Evolutionary conservation across 2,329 filamentous ascomycete genomes (phyloP).

Genomic region (Coniochaeta sp.): DNA sequence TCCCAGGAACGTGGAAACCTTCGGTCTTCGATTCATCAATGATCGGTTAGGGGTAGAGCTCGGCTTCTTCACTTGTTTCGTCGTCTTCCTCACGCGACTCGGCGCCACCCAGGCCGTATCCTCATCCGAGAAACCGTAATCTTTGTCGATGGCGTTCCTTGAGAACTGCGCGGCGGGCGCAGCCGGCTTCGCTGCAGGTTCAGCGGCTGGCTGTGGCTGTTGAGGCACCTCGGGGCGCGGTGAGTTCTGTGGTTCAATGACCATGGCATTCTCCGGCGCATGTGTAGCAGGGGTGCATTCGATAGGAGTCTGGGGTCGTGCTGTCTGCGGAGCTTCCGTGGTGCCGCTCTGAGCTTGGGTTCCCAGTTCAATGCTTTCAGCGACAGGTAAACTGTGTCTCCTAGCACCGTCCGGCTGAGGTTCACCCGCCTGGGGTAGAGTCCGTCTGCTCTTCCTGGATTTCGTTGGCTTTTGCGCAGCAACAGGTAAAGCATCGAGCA

Average conservation of each 20-base stretch:
- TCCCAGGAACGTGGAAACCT: neutral
- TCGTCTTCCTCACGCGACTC: neutral
- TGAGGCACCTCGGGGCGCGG: neutral
- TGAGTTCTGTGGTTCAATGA: neutral
- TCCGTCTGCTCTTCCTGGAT: neutral
- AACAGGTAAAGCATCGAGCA: neutral
- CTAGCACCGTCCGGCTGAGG: neutral
- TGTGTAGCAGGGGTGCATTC: too few species aligned
- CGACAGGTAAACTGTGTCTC: neutral
- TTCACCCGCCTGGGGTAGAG: neutral
- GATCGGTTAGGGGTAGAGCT: neutral
- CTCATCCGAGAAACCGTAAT: constrained; percentile 9
- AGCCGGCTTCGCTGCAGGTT: constrained; percentile 1
- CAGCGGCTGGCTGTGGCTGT: neutral
- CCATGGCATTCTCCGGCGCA: neutral
- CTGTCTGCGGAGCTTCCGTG: too few species aligned
- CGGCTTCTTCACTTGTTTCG: neutral
- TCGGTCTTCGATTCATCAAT: neutral
- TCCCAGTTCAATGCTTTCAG: neutral
- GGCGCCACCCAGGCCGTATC: neutral
- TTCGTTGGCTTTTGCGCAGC: neutral
- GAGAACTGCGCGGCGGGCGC: neutral
- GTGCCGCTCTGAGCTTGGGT: neutral
- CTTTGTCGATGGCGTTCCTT: constrained; percentile 15
- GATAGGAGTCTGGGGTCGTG: too few species aligned